phyloP scores from a whole-genome alignment of 371 early-diverging fungal species.

The Actinomucor elegans region DNA sequence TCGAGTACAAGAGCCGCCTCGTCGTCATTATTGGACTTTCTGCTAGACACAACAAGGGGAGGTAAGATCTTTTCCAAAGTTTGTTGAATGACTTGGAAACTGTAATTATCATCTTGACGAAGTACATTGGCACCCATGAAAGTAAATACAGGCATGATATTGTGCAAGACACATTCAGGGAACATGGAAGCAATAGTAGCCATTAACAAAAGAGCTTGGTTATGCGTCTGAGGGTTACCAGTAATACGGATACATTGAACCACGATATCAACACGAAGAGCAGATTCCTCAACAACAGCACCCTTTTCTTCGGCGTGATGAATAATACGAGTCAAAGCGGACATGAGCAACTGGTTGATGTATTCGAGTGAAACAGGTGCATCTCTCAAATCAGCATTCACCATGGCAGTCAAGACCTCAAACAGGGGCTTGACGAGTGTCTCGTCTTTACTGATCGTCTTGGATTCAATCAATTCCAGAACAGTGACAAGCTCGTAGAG shows the following conservation, averaged over 20 bases:
- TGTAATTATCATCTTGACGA: slow-evolving; percentile 94
- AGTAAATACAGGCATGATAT: slow-evolving; percentile 96
- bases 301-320: slow-evolving; percentile 53
- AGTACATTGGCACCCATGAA: slow-evolving; percentile 97
- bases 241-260: slow-evolving; percentile 89
- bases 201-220: slow-evolving; percentile 85
- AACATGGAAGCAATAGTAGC: slow-evolving; percentile 82
- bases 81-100: slow-evolving; percentile 92
- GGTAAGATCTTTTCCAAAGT: slow-evolving; percentile 88
- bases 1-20: slow-evolving; percentile 40
- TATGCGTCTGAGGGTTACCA: slow-evolving; percentile 95
- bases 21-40: slow-evolving; percentile 47
- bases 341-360: slow-evolving; percentile 83
- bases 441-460: slow-evolving; percentile 45
- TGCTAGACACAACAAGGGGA: slow-evolving; percentile 69
- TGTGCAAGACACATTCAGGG: slow-evolving; percentile 85
- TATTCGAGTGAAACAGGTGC: slow-evolving; percentile 79
- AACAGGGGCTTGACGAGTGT: slow-evolving; percentile 70
- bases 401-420: slow-evolving; percentile 70
- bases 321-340: slow-evolving; percentile 68
- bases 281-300: slow-evolving; percentile 40
- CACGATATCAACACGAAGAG: slow-evolving; percentile 80
- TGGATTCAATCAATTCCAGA: slow-evolving; percentile 72
- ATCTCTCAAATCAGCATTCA: slow-evolving; percentile 57
- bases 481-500: slow-evolving; percentile 64